phyloP scores from a whole-genome alignment of 2,329 filamentous ascomycete genomes.

The Thermothelomyces thermophilus region DNA sequence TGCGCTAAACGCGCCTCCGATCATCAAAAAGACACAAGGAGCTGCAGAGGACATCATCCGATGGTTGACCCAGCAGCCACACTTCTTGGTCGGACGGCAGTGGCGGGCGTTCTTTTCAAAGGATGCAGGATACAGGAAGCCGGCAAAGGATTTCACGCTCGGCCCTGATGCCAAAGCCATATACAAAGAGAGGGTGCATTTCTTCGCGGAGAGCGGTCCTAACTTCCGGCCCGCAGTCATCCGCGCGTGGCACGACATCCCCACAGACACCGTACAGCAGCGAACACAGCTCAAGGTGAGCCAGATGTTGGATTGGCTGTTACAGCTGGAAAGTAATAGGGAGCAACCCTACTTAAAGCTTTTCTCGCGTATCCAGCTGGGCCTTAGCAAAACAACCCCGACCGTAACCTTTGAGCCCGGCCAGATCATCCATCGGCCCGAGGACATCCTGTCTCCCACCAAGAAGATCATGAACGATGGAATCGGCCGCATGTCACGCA shows the following conservation, averaged over 20 bases:
- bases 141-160: constrained; percentile 30
- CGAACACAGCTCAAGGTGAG: constrained; percentile 33
- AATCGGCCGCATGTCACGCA: constrained; percentile 57
- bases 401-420: constrained; percentile 39
- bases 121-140: constrained; percentile 33
- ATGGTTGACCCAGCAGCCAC: constrained; percentile 36
- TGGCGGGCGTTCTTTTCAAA: constrained; percentile 45
- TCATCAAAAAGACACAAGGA: constrained; percentile 31
- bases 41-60: constrained; percentile 32
- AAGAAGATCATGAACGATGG: constrained; percentile 58
- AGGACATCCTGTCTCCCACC: constrained; percentile 36
- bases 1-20: constrained; percentile 25
- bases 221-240: constrained; percentile 30
- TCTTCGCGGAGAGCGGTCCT: constrained; percentile 50
- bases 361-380: constrained; percentile 51
- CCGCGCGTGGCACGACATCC: constrained; percentile 17
- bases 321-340: constrained; percentile 40
- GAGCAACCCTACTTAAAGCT: constrained; percentile 47
- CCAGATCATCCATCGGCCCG: constrained; percentile 38
- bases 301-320: constrained; percentile 46
- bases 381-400: constrained; percentile 45
- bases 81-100: constrained; percentile 40
- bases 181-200: constrained; percentile 39
- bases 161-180: constrained; percentile 28
- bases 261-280: constrained; percentile 17